phyloP scores from a whole-genome alignment of 352 stramenopile species.

The Lagenidium giganteum region DNA sequence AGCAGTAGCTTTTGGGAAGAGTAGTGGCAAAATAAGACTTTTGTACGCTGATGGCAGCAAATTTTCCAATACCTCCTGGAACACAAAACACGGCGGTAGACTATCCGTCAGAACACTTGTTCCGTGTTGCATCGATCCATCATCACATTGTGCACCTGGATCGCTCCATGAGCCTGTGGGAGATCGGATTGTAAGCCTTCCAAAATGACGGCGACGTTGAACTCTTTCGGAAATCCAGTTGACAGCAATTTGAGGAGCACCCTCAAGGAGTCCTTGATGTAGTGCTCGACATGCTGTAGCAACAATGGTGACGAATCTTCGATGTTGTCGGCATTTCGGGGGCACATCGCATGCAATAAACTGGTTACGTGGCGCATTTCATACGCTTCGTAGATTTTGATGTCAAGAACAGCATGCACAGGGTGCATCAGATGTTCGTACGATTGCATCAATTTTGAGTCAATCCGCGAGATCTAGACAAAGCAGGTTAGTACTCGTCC shows the following conservation, averaged over 20 bases:
- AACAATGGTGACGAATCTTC: slow-evolving; percentile 72
- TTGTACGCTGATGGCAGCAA: slow-evolving; percentile 71
- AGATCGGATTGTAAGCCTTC: slow-evolving; percentile 73
- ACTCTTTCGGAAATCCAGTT: slow-evolving; percentile 76
- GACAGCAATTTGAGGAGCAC: slow-evolving; percentile 77
- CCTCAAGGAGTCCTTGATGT: slow-evolving; percentile 62
- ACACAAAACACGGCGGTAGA: slow-evolving; percentile 3
- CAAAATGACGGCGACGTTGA: slow-evolving; percentile 77
- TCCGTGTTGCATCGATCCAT: not conserved
- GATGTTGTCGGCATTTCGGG: slow-evolving; percentile 59
- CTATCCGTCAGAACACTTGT: too few species aligned
- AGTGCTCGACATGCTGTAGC: slow-evolving; percentile 75
- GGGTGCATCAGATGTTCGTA: slow-evolving; percentile 36
- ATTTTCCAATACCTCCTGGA: slow-evolving; percentile 77
- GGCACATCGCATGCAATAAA: slow-evolving; percentile 73
- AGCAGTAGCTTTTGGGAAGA: slow-evolving; percentile 54
- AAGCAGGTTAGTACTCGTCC: too few species aligned
- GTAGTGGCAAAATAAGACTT: slow-evolving; percentile 57
- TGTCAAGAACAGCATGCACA: slow-evolving; percentile 56
- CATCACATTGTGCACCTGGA: slow-evolving; percentile 31
- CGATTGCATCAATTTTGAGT: slow-evolving; percentile 28
- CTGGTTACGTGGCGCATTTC: slow-evolving; percentile 71
- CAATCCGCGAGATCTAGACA: slow-evolving; percentile 8
- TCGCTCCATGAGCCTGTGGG: slow-evolving; percentile 67
- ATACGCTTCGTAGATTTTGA: slow-evolving; percentile 68